Evolutionary conservation across 1,284 basidiomycete species (phyloP), one percentile per base, ranked within the genome.

Genomic region (Paramarasmius palmivorus): DNA sequence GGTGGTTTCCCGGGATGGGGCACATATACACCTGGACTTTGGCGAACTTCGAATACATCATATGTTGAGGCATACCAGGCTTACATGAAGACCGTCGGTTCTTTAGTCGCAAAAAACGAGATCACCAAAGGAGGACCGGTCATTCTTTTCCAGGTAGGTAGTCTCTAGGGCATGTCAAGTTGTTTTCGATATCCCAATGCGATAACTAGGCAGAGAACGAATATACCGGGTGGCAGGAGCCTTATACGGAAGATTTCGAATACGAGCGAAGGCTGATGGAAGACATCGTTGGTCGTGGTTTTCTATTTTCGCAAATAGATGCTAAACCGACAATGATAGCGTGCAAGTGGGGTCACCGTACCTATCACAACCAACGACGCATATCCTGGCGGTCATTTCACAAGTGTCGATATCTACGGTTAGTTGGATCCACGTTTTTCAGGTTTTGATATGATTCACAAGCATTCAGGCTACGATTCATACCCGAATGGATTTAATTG

Each of bases 401-500:
- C 69, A 19, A 67, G 63, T 29, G 76, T 79, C 32, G 65, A 79
- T 56, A 67, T 80, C 19, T 80, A 75, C 62, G 78, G 78, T 73
- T 52, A 15, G 54, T 58, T 20, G 10, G 23, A 23, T 5, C 12
- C 19, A 3, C 22, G 10, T 22, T 10, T 10, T 41, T 12, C 4
- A 19, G 19, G 40, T 4, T 19, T 10, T 9, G 22, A 41, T 5
- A n/a, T 20, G 19, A 41, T 32, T 14, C 17, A n/a, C n/a, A n/a
- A n/a, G n/a, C n/a, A n/a, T 10, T 12, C 40, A 41, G 40, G 70
- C 39, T 78, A 79, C 39, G 77, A 80, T 54, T 75, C 76, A n/a
- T 81, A 81, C 56, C 77, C 77, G 4, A 78, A 79, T 53, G 78
- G 78, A 0, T 84, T 84, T 60, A 79, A 84, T 61, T 84, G 82